Conservation (phyloP, 2,329 filamentous ascomycete species). For the Setomelanomma holmii region DNA sequence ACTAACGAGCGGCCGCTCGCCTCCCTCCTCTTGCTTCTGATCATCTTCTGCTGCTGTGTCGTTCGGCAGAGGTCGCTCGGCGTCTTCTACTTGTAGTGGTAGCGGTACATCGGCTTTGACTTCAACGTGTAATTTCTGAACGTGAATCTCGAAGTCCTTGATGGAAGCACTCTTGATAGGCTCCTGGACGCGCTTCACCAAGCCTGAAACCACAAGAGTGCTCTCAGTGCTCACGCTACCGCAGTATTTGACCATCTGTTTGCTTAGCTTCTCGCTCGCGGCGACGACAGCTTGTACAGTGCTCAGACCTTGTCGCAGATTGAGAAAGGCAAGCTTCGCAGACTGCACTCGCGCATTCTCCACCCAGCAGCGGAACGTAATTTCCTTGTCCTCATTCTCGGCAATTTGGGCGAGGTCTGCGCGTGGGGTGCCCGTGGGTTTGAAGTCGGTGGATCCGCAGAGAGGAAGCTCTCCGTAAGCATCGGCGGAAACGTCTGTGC, state of each 20-base stretch:
- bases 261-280: slow-evolving; percentile 68
- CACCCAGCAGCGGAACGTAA: slow-evolving; percentile 80
- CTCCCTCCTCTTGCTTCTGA: slow-evolving; percentile 60
- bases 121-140: slow-evolving; percentile 83
- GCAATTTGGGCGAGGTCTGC: slow-evolving; percentile 62
- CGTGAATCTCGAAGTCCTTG: slow-evolving; percentile 82
- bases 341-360: slow-evolving; percentile 89
- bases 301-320: slow-evolving; percentile 77
- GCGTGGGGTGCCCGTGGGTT: slow-evolving; percentile 62
- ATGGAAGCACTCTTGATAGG: slow-evolving; percentile 88
- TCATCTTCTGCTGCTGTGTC: slow-evolving; percentile 57
- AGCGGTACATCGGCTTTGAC: slow-evolving; percentile 67
- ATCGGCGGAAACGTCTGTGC: slow-evolving; percentile 71
- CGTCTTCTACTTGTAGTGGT: slow-evolving; percentile 65
- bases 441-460: slow-evolving; percentile 59
- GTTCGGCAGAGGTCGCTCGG: slow-evolving; percentile 57
- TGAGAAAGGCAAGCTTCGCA: slow-evolving; percentile 90
- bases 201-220: slow-evolving; percentile 80
- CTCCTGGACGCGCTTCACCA: slow-evolving; percentile 81
- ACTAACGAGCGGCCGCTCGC: slow-evolving; percentile 72
- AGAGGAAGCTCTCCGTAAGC: slow-evolving; percentile 79
- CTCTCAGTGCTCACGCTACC: slow-evolving; percentile 78
- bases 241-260: slow-evolving; percentile 95
- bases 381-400: slow-evolving; percentile 51
- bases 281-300: slow-evolving; percentile 82